These are phyloP conservation scores for Solanum gandarillasii DNA, from an alignment of 257 asterid genomes.

Conservation along the genomic window DNA sequence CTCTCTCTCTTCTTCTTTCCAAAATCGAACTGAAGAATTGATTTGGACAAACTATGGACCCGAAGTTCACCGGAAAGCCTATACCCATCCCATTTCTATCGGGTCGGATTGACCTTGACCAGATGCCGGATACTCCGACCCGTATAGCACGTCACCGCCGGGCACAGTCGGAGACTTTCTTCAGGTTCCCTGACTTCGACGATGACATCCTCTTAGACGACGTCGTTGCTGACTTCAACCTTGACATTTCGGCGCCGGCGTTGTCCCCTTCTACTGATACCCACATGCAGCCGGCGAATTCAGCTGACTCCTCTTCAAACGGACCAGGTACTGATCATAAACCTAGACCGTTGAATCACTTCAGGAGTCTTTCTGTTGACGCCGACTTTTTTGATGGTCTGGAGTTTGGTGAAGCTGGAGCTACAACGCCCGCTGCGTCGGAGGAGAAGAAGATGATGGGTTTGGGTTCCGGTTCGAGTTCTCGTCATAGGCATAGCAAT, in stretches of 20 bases:
- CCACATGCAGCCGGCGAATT: slow-evolving; percentile 3
- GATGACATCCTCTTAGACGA: slow-evolving; percentile 60
- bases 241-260: slow-evolving; percentile 25
- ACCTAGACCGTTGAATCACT: slow-evolving; percentile 32
- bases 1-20: background rate
- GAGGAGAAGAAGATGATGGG: slow-evolving; percentile 11
- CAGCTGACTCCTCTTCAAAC: slow-evolving; percentile 17
- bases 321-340: background rate
- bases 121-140: slow-evolving; percentile 74
- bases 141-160: slow-evolving; percentile 74
- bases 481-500: slow-evolving; percentile 58
- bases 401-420: slow-evolving; percentile 24
- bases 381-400: slow-evolving; percentile 80
- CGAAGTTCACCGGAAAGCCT: slow-evolving; percentile 44
- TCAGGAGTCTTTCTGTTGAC: slow-evolving; percentile 77
- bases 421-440: slow-evolving; percentile 1
- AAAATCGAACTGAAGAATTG: background rate
- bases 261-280: background rate
- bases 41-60: slow-evolving; percentile 31
- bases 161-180: slow-evolving; percentile 79
- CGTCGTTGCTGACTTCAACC: slow-evolving; percentile 45
- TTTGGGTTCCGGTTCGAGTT: background rate
- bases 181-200: slow-evolving; percentile 69
- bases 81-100: slow-evolving; percentile 18
- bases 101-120: slow-evolving; percentile 52